phyloP scores from a whole-genome alignment of 2,329 filamentous ascomycete genomes.

The Neopestalotiopsis clavispora region DNA sequence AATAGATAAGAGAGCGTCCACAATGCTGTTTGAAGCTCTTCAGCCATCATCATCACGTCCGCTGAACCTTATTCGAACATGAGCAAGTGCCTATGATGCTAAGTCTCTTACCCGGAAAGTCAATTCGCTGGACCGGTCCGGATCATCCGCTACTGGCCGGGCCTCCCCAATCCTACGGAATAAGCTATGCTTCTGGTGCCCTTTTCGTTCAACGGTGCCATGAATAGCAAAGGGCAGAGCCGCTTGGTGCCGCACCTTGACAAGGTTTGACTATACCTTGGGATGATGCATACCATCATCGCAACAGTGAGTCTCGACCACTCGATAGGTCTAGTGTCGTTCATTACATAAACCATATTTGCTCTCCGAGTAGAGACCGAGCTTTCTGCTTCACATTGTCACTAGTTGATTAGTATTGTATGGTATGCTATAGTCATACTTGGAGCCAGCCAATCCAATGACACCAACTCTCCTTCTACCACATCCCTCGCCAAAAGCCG shows the following conservation, averaged over 20 bases:
- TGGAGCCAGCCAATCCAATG: background rate
- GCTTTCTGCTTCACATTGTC: too few species aligned
- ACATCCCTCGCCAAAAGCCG: background rate
- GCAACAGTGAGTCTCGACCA: background rate
- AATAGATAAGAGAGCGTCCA: too few species aligned
- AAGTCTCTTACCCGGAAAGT: background rate
- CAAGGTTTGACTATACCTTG: background rate
- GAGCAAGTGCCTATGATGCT: background rate
- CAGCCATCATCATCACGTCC: background rate
- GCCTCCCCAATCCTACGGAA: background rate
- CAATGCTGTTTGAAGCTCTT: too few species aligned
- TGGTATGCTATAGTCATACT: too few species aligned
- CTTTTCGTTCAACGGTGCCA: background rate
- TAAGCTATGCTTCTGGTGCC: background rate
- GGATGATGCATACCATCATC: background rate
- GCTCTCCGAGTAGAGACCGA: background rate
- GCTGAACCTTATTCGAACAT: background rate
- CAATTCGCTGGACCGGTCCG: background rate
- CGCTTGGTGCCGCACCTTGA: background rate
- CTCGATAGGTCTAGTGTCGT: background rate
- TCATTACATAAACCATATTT: background rate
- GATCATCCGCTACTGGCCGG: background rate
- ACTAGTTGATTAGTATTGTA: too few species aligned
- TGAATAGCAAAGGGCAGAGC: background rate
- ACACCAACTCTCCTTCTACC: background rate